Evolutionary conservation across 208 protist species (phyloP).

Genomic region (Wallacemonas collosoma): DNA sequence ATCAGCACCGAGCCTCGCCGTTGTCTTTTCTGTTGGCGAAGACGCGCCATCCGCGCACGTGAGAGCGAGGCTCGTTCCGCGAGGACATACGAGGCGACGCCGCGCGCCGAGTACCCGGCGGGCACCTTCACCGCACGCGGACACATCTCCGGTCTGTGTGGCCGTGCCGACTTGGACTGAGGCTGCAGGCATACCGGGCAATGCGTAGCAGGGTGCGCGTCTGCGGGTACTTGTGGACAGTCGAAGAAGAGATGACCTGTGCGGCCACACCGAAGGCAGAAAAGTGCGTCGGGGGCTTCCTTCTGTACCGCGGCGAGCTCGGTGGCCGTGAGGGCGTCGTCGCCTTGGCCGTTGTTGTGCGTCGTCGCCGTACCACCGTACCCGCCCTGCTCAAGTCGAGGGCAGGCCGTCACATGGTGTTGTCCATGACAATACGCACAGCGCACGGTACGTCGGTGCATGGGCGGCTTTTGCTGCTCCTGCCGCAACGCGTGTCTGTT

Average conservation of each 20-base stretch:
- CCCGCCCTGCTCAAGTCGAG: constrained; percentile 29
- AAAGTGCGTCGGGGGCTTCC: constrained; percentile 24
- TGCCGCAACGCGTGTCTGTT: constrained; percentile 43
- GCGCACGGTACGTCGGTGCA: constrained; percentile 63
- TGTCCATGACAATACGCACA: constrained; percentile 83
- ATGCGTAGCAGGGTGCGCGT: constrained; percentile 45
- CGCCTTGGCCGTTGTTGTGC: not conserved
- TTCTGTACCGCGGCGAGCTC: constrained; percentile 12
- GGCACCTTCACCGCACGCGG: constrained; percentile 54
- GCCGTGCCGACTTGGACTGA: constrained; percentile 14
- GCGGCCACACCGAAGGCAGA: constrained; percentile 74
- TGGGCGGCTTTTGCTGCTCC: constrained; percentile 48
- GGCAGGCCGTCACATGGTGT: constrained; percentile 79
- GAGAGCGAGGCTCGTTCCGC: not conserved
- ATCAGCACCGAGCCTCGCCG: constrained; percentile 45
- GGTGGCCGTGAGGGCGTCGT: constrained; percentile 4
- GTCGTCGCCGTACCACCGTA: not conserved
- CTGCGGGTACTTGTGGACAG: constrained; percentile 42
- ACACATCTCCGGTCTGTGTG: constrained; percentile 49
- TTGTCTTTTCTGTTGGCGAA: not conserved
- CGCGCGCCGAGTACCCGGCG: constrained; percentile 31
- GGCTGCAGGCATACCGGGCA: constrained; percentile 60
- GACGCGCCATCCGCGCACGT: not conserved
- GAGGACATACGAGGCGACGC: constrained; percentile 24
- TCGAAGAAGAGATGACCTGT: constrained; percentile 49